Evolutionary conservation across 345 rosid species (phyloP).

Genomic region (Camelina neglecta): DNA sequence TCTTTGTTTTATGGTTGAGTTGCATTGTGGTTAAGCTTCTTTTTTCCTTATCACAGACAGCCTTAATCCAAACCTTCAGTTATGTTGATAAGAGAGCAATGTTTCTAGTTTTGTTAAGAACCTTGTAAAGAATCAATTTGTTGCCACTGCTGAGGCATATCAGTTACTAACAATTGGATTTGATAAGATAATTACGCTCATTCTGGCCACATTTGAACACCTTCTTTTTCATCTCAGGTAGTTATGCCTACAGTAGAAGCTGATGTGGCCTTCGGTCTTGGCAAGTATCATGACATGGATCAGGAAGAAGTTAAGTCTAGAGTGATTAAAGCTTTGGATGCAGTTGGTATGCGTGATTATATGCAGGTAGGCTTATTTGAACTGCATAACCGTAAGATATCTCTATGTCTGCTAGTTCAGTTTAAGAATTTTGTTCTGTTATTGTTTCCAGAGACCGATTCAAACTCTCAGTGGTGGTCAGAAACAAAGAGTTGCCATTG

Average conservation of each 20-base stretch:
- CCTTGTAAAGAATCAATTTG: neutral
- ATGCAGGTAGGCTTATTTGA: constrained; percentile 37
- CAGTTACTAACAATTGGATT: neutral
- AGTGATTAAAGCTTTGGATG: constrained; percentile 73
- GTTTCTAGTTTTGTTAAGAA: neutral
- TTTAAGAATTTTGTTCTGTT: neutral
- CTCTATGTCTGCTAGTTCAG: neutral
- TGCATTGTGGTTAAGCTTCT: neutral
- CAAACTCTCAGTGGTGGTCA: constrained; percentile 98
- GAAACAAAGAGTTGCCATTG: constrained; percentile 94
- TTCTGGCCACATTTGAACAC: constrained; percentile 2
- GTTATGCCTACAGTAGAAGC: constrained; percentile 98
- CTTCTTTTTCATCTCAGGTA: constrained; percentile 55
- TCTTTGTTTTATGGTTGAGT: constrained; percentile 9
- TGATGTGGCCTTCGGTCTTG: constrained; percentile 94
- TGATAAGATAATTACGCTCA: neutral
- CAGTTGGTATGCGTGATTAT: constrained; percentile 79
- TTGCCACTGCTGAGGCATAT: neutral
- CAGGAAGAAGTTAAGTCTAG: constrained; percentile 63
- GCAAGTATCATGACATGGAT: constrained; percentile 62
- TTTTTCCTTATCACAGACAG: neutral
- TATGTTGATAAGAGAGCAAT: constrained; percentile 1
- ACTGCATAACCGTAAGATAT: neutral
- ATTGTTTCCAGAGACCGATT: constrained; percentile 72
- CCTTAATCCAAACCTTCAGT: neutral